Evolutionary conservation across 2,329 filamentous ascomycete species (phyloP).

Genomic region (Furcasterigmium sp.): DNA sequence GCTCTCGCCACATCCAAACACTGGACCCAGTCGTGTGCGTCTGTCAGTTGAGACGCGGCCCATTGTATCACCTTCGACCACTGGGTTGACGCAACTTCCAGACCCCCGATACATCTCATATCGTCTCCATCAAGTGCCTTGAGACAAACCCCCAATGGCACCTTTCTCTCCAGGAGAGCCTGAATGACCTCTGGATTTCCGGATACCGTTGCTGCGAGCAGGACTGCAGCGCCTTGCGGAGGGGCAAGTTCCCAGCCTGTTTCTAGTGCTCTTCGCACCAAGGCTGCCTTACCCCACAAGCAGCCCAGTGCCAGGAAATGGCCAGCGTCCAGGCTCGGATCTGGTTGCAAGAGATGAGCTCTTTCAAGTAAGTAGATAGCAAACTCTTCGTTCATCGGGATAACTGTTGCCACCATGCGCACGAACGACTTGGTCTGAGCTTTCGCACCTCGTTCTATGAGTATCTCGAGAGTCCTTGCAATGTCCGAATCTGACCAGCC

Average conservation of each 20-base stretch:
- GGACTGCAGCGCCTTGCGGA: background rate
- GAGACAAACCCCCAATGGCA: no score
- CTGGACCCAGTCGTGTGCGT: no score
- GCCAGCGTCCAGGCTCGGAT: background rate
- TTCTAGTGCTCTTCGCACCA: background rate
- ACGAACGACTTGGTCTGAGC: background rate
- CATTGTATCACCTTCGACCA: no score
- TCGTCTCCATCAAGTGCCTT: no score
- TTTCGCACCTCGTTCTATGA: background rate
- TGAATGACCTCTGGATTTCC: background rate
- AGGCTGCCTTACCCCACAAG: background rate
- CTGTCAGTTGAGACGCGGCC: no score
- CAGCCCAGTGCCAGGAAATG: background rate
- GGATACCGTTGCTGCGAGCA: background rate
- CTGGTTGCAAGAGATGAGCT: background rate
- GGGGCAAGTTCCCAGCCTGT: background rate
- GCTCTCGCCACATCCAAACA: no score
- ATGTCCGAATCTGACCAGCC: background rate
- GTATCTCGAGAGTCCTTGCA: background rate
- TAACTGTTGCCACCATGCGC: background rate
- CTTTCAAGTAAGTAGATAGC: background rate
- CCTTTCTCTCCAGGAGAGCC: background rate
- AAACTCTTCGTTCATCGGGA: constrained; percentile 2
- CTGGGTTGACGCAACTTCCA: no score
- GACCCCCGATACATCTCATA: no score